Conservation (phyloP, 768 basidiomycete species). For the Suillus occidentalis region DNA sequence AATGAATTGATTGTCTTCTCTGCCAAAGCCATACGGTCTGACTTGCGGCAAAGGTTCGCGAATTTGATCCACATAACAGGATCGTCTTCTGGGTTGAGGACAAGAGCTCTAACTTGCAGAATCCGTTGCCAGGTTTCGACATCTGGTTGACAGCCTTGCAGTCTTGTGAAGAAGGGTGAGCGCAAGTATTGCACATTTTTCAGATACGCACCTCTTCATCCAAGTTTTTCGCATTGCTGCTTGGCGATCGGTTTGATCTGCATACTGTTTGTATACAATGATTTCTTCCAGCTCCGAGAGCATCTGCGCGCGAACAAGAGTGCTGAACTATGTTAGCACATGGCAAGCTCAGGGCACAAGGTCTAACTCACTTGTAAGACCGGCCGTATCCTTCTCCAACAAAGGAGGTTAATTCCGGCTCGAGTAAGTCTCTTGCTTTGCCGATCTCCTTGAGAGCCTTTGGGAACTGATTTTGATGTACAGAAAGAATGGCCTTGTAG, state of each 20-base stretch:
- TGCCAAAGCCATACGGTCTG: constrained; percentile 89
- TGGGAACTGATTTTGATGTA: constrained; percentile 95
- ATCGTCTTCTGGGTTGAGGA: constrained; percentile 90
- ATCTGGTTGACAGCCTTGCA: constrained; percentile 96
- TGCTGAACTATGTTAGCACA: constrained; percentile 45
- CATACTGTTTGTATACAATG: constrained; percentile 91
- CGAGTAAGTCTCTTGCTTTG: constrained; percentile 88
- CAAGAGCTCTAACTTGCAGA: constrained; percentile 91
- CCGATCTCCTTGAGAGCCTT: constrained; percentile 89
- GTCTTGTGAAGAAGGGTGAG: constrained; percentile 39
- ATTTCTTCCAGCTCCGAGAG: constrained; percentile 97
- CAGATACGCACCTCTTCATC: constrained; percentile 79
- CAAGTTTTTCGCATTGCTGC: constrained; percentile 89
- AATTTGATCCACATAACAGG: constrained; percentile 99
- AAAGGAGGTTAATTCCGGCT: constrained; percentile 87
- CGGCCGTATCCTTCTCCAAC: constrained; percentile 97
- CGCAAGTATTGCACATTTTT: background rate
- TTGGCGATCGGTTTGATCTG: constrained; percentile 93
- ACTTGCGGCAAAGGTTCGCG: constrained; percentile 94
- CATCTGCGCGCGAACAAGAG: constrained; percentile 98
- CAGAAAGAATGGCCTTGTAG: constrained; percentile 92
- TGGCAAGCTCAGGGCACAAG: constrained; percentile 5
- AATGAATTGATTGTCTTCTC: constrained; percentile 97
- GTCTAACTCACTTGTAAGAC: constrained; percentile 81
- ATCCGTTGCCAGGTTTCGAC: constrained; percentile 99